A percentile compares a stretch with the other conserved stretches of the same genome.
These are phyloP conservation scores for Patellaria atrata DNA, from an alignment of 495 filamentous ascomycete species.

Conservation along the genomic window DNA sequence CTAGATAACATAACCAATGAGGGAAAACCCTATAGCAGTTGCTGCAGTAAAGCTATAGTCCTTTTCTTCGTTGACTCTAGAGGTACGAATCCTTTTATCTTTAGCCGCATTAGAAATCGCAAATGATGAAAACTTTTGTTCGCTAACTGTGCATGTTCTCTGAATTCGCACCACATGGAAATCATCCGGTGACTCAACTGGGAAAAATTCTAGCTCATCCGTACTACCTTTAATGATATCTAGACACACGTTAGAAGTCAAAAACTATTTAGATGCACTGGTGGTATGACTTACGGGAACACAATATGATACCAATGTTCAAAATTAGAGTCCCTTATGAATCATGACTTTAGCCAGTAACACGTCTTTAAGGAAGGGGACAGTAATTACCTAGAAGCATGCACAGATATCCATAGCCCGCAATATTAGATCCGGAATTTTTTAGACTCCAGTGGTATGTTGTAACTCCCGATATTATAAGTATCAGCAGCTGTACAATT, in stretches of 20 bases:
- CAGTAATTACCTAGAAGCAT: neutral
- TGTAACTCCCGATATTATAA: neutral
- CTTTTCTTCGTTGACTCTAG: neutral
- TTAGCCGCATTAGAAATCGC: neutral
- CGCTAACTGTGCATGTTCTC: constrained; percentile 1
- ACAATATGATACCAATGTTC: constrained; percentile 1
- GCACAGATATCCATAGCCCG: constrained; percentile 1
- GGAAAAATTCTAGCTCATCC: neutral
- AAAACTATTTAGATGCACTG: too few relatives aligned
- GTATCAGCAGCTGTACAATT: neutral
- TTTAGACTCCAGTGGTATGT: constrained; percentile 2
- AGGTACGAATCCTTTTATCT: constrained; percentile 1
- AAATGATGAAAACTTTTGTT: constrained; percentile 1
- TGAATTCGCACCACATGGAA: neutral
- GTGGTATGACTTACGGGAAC: too few relatives aligned
- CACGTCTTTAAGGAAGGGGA: too few relatives aligned
- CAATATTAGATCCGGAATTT: neutral
- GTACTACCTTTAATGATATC: constrained; percentile 3
- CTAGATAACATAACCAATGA: neutral
- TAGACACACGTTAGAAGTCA: too few relatives aligned
- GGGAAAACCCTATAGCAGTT: neutral
- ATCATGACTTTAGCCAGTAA: too few relatives aligned
- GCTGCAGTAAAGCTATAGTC: neutral
- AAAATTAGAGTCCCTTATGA: neutral
- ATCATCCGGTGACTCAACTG: neutral